Conservation (phyloP, 1,284 basidiomycete genomes). For the Xerocomus tenax region DNA sequence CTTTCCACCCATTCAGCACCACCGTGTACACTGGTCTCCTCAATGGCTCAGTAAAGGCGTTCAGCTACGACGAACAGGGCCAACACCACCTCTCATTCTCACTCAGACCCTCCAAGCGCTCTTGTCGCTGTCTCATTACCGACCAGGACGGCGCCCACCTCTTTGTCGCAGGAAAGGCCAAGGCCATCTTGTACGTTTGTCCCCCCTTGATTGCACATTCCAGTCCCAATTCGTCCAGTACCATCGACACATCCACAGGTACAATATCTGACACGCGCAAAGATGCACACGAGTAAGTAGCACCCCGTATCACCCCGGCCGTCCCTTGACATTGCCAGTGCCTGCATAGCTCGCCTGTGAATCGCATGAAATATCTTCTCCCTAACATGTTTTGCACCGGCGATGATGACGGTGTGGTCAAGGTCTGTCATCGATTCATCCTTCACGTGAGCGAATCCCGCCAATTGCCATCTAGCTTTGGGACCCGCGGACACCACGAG, state of each 20-base stretch:
- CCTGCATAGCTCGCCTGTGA: slow-evolving; percentile 66
- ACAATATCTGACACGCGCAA: slow-evolving; percentile 52
- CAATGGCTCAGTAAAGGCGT: slow-evolving; percentile 76
- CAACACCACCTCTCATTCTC: slow-evolving; percentile 46
- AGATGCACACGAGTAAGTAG: slow-evolving; percentile 73
- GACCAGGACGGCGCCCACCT: slow-evolving; percentile 58
- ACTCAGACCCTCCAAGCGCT: slow-evolving; percentile 60
- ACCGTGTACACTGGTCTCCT: slow-evolving; percentile 74
- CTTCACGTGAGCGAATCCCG: not conserved
- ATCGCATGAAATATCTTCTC: slow-evolving; percentile 66
- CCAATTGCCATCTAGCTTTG: slow-evolving; percentile 53
- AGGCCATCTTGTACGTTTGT: slow-evolving; percentile 63
- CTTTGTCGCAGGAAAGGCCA: slow-evolving; percentile 80
- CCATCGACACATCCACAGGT: slow-evolving; percentile 63
- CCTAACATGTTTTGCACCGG: slow-evolving; percentile 73
- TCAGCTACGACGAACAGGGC: slow-evolving; percentile 64
- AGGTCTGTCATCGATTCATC: slow-evolving; percentile 54
- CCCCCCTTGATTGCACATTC: slow-evolving; percentile 2
- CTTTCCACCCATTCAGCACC: slow-evolving; percentile 68
- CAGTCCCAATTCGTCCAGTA: slow-evolving; percentile 35
- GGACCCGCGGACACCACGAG: slow-evolving; percentile 69
- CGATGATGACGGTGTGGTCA: slow-evolving; percentile 90
- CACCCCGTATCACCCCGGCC: slow-evolving; percentile 7
- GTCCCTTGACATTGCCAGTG: slow-evolving; percentile 33
- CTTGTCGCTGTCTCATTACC: slow-evolving; percentile 65